Base-by-base conservation (phyloP, 306 rosid genomes). In the Malus sieversii region DNA sequence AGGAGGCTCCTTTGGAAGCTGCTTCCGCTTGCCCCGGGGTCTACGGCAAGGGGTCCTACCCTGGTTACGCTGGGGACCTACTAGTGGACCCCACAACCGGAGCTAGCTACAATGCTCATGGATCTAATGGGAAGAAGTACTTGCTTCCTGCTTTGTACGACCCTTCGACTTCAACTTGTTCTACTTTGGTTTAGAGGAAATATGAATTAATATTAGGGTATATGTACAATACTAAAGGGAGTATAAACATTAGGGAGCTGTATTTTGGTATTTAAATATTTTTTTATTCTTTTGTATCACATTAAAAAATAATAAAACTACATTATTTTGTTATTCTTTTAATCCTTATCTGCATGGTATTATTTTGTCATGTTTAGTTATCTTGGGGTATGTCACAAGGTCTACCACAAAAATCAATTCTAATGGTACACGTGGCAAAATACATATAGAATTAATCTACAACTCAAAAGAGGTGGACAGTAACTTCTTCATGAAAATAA, bases 1-100 rank as follows among this genome's bases (percentile, higher is more conserved):
- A 81, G 23, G 96, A 88, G 60, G 91, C 96, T 0, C 90, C 96
- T 5, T 66, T 91, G 0, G 91, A 90, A 78, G 96, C 85, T 18
- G 86, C 82, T 9, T 87, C 91, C 0, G 86, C 93, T 42, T 91
- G 96, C 65, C 72, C 89, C 1, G 93, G 93, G 0, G 69, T 88
- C 3, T 90, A 80, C 6, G 93, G 86, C 0, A 88, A 87, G 29
- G 89, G 91, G 5, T 86, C 96, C n/a, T 90, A 85, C 69, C 93
- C 93, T 0, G 96, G 93, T 3, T 86, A 84, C 2, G 83, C 90
- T 0, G 91, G 93, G 15, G 60, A 84, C 10, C 79, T 91, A 4
- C 74, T 84, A 78, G 83, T 77, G 46, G 90, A 88, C 20, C 45
- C 82, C 0, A 75, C 77, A 2, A 88, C 73, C 3, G 90, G 90